Evolutionary conservation across 345 rosid species (phyloP), one percentile per base, ranked within the genome.

Genomic region (Acer negundo): DNA sequence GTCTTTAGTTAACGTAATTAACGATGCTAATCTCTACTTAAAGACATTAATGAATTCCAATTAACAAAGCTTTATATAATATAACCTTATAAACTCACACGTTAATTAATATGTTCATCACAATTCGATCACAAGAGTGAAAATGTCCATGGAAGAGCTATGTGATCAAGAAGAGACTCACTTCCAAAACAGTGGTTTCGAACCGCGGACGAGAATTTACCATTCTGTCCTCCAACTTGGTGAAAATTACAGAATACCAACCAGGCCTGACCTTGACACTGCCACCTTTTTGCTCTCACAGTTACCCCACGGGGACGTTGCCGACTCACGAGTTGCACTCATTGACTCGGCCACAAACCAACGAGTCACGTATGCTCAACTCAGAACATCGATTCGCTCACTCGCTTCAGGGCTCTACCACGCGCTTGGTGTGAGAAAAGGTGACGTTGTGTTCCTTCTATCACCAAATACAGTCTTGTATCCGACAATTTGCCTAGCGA

Each of bases 391-490:
- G 0, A 73, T 89, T 76, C 80, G 55, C 5, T 77, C 88, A 3
- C 88, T 91, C 13, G 89, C 90, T 35, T 67, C 79, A 0, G 86
- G 90, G 4, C 81, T 91, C 24, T 79, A 85, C 76, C 86, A 83
- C 1, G 90, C 77, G 2, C 80, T 78, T 1, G 91, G 91, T 23
- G 70, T 91, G 67, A 76, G 74, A 24, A 87, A 86, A 80, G 91
- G 90, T 0, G 91, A 91, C 16, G 90, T 87, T 3, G 86, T 89
- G 63, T 87, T 91, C 44, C 77, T 91, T 31, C 46, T 91, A 59
- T 87, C 92, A 10, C 91, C 92, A 0, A 91, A 91, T 75, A 87
- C 89, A 3, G 62, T 89, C 69, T 47, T 89, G 26, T 91, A 82
- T 69, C 87, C 92, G 4, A 56, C 77, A 6, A 84, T 91, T 7